These are phyloP conservation scores for Colletotrichum orchidophilum DNA, from an alignment of 2,329 filamentous ascomycete species.

Conservation along the genomic window DNA sequence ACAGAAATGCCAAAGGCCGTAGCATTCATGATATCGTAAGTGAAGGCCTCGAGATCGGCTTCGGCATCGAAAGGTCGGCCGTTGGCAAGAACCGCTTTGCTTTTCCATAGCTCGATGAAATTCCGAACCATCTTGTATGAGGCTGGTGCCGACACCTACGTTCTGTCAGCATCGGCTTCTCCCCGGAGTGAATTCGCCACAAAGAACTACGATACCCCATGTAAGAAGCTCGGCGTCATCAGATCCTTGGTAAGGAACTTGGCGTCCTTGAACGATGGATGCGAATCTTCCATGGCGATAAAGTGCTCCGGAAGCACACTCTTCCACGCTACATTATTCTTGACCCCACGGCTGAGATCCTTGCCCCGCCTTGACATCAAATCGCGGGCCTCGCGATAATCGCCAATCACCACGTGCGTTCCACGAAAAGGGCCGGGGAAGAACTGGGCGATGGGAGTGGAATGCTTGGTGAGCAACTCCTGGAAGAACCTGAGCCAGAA, in stretches of 20 bases:
- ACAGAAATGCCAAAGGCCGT: not conserved
- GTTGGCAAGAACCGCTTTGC: not conserved
- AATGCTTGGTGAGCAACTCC: not conserved
- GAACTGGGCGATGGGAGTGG: slow-evolving; percentile 1
- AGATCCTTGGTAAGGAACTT: slow-evolving; percentile 9
- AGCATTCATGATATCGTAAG: slow-evolving; percentile 10
- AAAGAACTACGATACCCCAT: not conserved
- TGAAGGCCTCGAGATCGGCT: not conserved
- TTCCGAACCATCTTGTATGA: not conserved
- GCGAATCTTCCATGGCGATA: slow-evolving; percentile 2
- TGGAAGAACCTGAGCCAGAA: slow-evolving; percentile 5
- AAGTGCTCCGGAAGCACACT: slow-evolving; percentile 1
- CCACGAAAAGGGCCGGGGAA: not conserved
- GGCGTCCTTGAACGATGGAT: slow-evolving; percentile 7
- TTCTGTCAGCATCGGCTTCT: not conserved
- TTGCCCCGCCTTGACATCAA: slow-evolving; percentile 11
- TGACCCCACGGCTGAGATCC: not conserved
- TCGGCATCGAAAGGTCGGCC: not conserved
- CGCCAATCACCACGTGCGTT: not conserved
- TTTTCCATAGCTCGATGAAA: not conserved
- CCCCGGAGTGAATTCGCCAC: too few relatives aligned
- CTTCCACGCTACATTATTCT: not conserved
- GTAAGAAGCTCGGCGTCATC: slow-evolving; percentile 10
- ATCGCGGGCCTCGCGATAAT: slow-evolving; percentile 4
- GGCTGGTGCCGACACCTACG: not conserved